Base-by-base conservation (phyloP, 768 basidiomycete species). In the Amanita rubescens region DNA sequence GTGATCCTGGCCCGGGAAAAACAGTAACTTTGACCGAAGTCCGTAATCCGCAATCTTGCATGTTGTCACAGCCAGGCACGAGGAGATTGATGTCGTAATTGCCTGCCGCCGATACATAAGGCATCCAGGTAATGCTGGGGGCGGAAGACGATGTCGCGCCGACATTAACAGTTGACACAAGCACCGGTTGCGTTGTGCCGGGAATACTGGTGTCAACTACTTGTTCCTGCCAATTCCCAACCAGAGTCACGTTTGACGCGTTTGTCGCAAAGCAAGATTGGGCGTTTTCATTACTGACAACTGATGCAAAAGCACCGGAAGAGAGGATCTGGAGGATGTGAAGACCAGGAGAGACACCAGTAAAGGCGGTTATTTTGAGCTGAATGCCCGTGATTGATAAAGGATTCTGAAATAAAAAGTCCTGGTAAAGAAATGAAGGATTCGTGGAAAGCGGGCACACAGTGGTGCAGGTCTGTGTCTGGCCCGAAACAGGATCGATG, bases 291-390 rank as follows among this genome's bases (percentile, higher is more conserved):
- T 63, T 63, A 48, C 69, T 64, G 51, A 89, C 68, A 1, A 91
- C 80, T 1, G 91, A 92, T 11, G 86, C 90, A 61, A 89, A 94
- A 14, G 94, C 88, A 55, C 95, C 96, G 15, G 90, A 85, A 2
- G 92, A 94, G 17, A 99, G 81, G 14, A 98, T 73, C 62, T 98
- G 92, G n/a, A 98, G 65, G 48, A 96, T 75, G 65, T 95, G 93
- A 32, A 99, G 70, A 39, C 94, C 96, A 3, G 90, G 80, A 7
- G 82, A 80, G 8, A 73, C 68, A 34, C 94, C 95, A 42, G 72
- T 77, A 78, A 87, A 95, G 44, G 75, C 70, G 7, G 85, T 81
- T 17, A 98, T 73, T 51, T 82, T 86, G 62, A 99, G 74, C 67
- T 94, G 86, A 57, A 96, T 81, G 47, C 96, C 96, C 5, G 94